Conservation (phyloP, 2,329 filamentous ascomycete genomes). For the Pseudogymnoascus sp. region DNA sequence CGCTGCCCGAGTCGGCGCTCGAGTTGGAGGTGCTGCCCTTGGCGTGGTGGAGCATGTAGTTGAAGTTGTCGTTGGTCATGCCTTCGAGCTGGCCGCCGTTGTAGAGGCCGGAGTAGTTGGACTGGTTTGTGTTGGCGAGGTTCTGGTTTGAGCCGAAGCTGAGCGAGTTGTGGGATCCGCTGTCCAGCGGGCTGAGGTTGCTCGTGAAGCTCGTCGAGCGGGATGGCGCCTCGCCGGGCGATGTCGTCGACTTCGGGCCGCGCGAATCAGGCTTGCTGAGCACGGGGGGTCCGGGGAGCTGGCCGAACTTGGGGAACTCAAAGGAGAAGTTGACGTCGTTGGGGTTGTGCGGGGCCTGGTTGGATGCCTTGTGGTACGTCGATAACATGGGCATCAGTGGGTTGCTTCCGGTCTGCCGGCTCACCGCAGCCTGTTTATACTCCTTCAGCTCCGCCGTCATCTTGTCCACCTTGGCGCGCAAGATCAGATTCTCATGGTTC, state of each 20-base stretch:
- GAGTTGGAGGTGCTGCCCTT: slow-evolving; percentile 38
- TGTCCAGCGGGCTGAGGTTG: slow-evolving; percentile 28
- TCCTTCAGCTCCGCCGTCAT: slow-evolving; percentile 78
- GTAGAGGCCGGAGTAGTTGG: slow-evolving; percentile 40
- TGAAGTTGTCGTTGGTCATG: slow-evolving; percentile 32
- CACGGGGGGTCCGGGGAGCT: slow-evolving; percentile 44
- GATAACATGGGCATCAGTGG: slow-evolving; percentile 17
- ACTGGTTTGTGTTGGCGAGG: slow-evolving; percentile 27
- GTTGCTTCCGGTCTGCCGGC: slow-evolving; percentile 21
- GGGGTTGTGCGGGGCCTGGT: slow-evolving; percentile 40
- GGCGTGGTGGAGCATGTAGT: slow-evolving; percentile 35
- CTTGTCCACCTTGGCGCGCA: slow-evolving; percentile 82
- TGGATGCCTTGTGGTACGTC: neutral
- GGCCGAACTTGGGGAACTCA: slow-evolving; percentile 90
- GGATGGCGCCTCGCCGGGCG: slow-evolving; percentile 13
- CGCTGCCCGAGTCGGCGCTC: slow-evolving; percentile 23
- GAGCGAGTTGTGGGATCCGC: slow-evolving; percentile 29
- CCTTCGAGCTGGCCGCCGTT: slow-evolving; percentile 44
- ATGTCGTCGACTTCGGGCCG: slow-evolving; percentile 20
- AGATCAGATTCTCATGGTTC: slow-evolving; percentile 74
- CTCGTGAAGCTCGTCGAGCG: neutral
- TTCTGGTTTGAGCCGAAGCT: slow-evolving; percentile 22
- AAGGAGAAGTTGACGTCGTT: slow-evolving; percentile 83
- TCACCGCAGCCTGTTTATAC: slow-evolving; percentile 71
- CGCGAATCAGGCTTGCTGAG: slow-evolving; percentile 12